These are phyloP conservation scores for Tetracentron sinense DNA, from an alignment of 164 flowering plant species.

Conservation along the genomic window DNA sequence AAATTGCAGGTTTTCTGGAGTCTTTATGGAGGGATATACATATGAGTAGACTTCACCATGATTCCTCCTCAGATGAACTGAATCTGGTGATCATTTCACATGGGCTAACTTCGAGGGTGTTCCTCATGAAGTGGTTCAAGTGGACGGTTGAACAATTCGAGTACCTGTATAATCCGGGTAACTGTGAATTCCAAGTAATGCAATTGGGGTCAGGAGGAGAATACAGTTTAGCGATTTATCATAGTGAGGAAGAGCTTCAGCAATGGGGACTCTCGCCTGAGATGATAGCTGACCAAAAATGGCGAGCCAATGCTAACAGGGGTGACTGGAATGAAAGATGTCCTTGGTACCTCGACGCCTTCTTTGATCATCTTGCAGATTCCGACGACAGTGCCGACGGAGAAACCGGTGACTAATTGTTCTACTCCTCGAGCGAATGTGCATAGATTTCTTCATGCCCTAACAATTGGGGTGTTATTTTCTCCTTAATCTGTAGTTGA, in stretches of 20 bases:
- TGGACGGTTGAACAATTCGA: conserved; percentile 98
- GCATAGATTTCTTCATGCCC: too few species aligned
- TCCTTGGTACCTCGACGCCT: conserved; percentile 60
- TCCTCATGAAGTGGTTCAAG: conserved; percentile 94
- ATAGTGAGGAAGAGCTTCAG: conserved; percentile 63
- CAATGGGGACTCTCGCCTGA: conserved; percentile 85
- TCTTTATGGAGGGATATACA: conserved; percentile 96
- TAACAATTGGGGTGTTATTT: too few species aligned
- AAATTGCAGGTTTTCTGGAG: conserved; percentile 78
- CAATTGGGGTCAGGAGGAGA: conserved; percentile 84
- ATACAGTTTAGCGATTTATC: conserved; percentile 82
- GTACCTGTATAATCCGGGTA: conserved; percentile 58
- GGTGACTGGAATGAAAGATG: conserved; percentile 60
- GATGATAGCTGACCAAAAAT: conserved; percentile 85
- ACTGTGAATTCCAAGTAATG: conserved; percentile 79
- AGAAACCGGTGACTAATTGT: conserved; percentile 4
- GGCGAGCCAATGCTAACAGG: conserved; percentile 52
- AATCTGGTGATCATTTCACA: conserved; percentile 75
- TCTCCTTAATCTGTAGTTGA: too few species aligned
- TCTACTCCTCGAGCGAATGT: neutral
- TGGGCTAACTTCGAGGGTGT: conserved; percentile 74
- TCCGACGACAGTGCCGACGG: conserved; percentile 33
- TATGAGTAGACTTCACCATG: conserved; percentile 61
- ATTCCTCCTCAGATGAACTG: conserved; percentile 41
- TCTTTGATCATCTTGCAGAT: conserved; percentile 53